Evolutionary conservation across 176 grass and related monocot species (phyloP).

Genomic region (Olyra latifolia): DNA sequence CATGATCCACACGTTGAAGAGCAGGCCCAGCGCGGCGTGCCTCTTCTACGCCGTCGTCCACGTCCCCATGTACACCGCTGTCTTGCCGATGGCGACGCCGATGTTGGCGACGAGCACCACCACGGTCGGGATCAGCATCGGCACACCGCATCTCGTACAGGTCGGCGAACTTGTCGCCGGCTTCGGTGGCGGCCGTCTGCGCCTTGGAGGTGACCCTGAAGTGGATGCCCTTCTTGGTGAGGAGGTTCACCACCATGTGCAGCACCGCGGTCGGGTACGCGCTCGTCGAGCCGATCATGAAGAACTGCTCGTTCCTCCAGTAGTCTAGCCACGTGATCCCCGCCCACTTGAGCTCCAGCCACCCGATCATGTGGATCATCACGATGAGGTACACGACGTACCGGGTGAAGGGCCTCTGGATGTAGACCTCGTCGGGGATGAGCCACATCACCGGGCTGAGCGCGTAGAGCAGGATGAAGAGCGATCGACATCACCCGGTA

Average conservation of each 20-base stretch:
- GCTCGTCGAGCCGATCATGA: slow-evolving; percentile 33
- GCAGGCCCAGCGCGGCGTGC: background rate
- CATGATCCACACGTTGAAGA: background rate
- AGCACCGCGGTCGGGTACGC: slow-evolving; percentile 28
- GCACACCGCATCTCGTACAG: background rate
- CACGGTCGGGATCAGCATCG: background rate
- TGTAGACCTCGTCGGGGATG: slow-evolving; percentile 16
- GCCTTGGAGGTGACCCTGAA: slow-evolving; percentile 23
- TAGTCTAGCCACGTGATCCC: slow-evolving; percentile 33
- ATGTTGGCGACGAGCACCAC: background rate
- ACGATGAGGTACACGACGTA: slow-evolving; percentile 12
- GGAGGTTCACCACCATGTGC: slow-evolving; percentile 34
- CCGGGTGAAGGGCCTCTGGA: slow-evolving; percentile 29
- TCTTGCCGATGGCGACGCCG: background rate
- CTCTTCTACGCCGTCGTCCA: background rate
- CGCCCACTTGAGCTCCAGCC: slow-evolving; percentile 33
- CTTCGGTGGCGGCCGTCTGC: background rate
- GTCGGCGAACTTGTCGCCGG: background rate
- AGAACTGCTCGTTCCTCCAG: slow-evolving; percentile 46
- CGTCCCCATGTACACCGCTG: background rate
- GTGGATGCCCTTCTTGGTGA: slow-evolving; percentile 6
- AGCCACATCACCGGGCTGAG: slow-evolving; percentile 42
- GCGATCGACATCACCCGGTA: slow-evolving; percentile 28
- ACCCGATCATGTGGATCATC: slow-evolving; percentile 20
- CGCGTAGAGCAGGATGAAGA: slow-evolving; percentile 35